These are phyloP conservation scores for Suillus variegatus DNA, from an alignment of 768 basidiomycete species.

Conservation along the genomic window DNA sequence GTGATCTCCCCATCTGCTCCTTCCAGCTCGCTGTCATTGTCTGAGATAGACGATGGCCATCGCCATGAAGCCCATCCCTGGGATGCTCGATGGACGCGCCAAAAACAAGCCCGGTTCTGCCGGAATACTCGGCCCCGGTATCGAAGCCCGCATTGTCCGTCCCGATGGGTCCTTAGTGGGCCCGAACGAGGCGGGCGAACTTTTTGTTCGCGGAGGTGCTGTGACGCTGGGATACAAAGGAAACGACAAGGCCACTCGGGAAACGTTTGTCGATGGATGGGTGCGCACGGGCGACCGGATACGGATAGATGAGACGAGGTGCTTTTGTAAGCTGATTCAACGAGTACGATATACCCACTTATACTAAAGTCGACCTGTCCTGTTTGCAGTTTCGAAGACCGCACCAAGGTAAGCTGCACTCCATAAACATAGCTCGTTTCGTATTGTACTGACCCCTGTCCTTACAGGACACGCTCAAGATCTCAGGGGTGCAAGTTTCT, in stretches of 20 bases:
- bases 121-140: conserved; percentile 57
- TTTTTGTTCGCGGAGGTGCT: conserved; percentile 53
- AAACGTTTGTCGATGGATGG: conserved; percentile 70
- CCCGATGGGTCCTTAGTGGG: conserved; percentile 54
- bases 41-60: conserved; percentile 51
- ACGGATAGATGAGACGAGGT: conserved; percentile 50
- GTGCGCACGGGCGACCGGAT: conserved; percentile 67
- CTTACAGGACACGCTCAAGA: conserved; percentile 65
- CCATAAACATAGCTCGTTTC: conserved; percentile 10
- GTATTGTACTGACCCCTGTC: neutral
- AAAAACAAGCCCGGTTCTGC: conserved; percentile 39
- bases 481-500: conserved; percentile 72
- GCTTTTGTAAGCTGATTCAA: conserved; percentile 51
- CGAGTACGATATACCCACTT: neutral
- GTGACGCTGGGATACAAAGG: conserved; percentile 65
- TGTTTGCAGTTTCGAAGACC: conserved; percentile 56
- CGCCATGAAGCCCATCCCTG: conserved; percentile 40
- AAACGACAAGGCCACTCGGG: conserved; percentile 59
- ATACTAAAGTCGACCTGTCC: neutral
- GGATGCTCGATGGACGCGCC: conserved; percentile 40
- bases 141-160: conserved; percentile 55
- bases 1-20: conserved; percentile 21
- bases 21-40: neutral
- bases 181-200: conserved; percentile 59
- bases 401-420: conserved; percentile 51